A percentile compares a stretch with the other conserved stretches of the same genome.
Conservation (phyloP, 371 early-diverging fungal genomes). For the Mortierella sp. region DNA sequence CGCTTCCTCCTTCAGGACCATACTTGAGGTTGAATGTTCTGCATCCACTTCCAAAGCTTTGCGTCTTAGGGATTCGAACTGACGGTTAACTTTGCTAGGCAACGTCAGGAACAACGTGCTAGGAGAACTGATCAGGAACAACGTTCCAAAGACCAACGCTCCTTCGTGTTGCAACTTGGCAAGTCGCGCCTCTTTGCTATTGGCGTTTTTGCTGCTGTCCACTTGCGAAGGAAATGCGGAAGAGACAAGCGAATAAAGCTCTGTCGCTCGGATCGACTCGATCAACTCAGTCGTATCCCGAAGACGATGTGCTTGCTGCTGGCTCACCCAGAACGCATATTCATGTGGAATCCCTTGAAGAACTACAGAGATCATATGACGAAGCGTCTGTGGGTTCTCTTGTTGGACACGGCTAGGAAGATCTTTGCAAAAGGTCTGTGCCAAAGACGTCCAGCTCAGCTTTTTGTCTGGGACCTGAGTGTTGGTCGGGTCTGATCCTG, state of each 20-base stretch:
- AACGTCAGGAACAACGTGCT: conserved; percentile 48
- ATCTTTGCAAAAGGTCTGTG: conserved; percentile 53
- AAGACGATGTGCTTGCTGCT: conserved; percentile 47
- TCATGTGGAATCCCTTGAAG: conserved; percentile 49
- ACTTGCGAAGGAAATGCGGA: conserved; percentile 31
- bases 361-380: conserved; percentile 39
- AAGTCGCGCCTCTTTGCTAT: conserved; percentile 12
- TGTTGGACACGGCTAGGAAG: conserved; percentile 46
- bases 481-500: conserved; percentile 10
- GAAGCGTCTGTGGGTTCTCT: conserved; percentile 52
- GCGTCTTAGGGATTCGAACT: conserved; percentile 32
- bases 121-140: conserved; percentile 53
- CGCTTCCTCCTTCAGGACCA: conserved; percentile 50
- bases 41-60: conserved; percentile 22
- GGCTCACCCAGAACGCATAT: conserved; percentile 46
- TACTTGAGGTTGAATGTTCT: conserved; percentile 7
- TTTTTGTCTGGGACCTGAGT: conserved; percentile 22
- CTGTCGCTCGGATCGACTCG: conserved; percentile 30
- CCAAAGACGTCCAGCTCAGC: conserved; percentile 54
- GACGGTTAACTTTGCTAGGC: conserved; percentile 24
- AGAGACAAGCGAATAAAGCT: conserved; percentile 40
- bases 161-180: conserved; percentile 34
- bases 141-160: conserved; percentile 48
- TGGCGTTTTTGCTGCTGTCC: neutral
- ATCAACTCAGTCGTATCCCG: conserved; percentile 36